phyloP scores from a whole-genome alignment of 2,329 filamentous ascomycete genomes.

The Penicillium sp. region DNA sequence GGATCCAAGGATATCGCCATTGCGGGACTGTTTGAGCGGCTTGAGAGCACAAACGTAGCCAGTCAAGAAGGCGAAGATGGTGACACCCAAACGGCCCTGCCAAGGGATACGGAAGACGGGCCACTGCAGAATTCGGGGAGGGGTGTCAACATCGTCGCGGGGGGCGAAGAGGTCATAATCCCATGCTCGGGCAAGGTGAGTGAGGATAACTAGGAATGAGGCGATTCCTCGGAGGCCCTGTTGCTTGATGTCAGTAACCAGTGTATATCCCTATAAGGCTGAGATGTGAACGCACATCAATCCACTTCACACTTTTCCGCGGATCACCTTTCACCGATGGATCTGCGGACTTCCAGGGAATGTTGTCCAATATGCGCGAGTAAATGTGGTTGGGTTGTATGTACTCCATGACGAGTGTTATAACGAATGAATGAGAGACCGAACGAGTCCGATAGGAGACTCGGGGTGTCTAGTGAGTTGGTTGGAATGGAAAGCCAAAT shows the following conservation, averaged over 20 bases:
- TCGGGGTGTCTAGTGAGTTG: neutral
- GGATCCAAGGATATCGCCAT: constrained; percentile 47
- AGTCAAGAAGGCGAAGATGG: constrained; percentile 58
- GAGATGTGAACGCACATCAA: constrained; percentile 3
- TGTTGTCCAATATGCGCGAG: constrained; percentile 21
- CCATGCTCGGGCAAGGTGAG: constrained; percentile 54
- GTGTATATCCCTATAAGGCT: neutral
- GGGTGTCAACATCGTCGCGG: constrained; percentile 43
- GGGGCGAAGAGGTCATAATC: constrained; percentile 54
- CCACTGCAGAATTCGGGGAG: constrained; percentile 51
- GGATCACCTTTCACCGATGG: constrained; percentile 12
- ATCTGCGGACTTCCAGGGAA: constrained; percentile 24
- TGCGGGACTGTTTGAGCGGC: constrained; percentile 52
- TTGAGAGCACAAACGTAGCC: constrained; percentile 59
- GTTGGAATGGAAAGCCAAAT: neutral
- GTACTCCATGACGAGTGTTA: constrained; percentile 19
- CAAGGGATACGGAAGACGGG: constrained; percentile 54
- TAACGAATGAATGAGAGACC: neutral
- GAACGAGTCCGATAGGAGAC: neutral
- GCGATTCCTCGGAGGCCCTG: constrained; percentile 56
- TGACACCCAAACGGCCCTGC: constrained; percentile 56
- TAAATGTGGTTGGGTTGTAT: constrained; percentile 22
- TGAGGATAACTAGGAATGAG: constrained; percentile 55
- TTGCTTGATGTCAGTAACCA: neutral
- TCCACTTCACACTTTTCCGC: constrained; percentile 11